Conservation (phyloP, 139 green algal species). For the Coelastrella sp. region DNA sequence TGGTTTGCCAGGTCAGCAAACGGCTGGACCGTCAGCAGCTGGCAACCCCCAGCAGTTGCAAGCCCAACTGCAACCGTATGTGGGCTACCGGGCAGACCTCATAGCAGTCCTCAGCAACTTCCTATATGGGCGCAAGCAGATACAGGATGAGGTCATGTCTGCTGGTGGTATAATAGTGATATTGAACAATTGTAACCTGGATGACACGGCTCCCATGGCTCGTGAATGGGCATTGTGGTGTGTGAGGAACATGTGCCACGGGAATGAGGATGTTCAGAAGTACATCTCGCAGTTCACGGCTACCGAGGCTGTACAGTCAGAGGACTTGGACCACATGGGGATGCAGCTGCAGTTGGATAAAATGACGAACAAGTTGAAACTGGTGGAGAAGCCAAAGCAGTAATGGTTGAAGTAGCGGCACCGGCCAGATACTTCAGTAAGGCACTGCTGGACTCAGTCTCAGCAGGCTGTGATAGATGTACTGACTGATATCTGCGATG, state of each 20-base stretch:
- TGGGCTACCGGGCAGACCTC: slow-evolving; percentile 81
- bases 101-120: slow-evolving; percentile 79
- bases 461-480: too few relatives aligned
- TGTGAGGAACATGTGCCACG: slow-evolving; percentile 91
- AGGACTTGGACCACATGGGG: slow-evolving; percentile 75
- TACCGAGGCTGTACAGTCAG: slow-evolving; percentile 62
- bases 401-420: too few relatives aligned
- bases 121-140: slow-evolving; percentile 38
- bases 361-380: slow-evolving; percentile 68
- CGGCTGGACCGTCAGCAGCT: slow-evolving; percentile 5
- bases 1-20: background rate
- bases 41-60: background rate
- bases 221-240: slow-evolving; percentile 93
- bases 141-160: slow-evolving; percentile 62
- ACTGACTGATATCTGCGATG: too few relatives aligned
- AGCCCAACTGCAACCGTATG: slow-evolving; percentile 58
- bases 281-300: slow-evolving; percentile 55
- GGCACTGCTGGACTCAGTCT: too few relatives aligned
- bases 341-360: slow-evolving; percentile 80
- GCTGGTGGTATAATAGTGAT: slow-evolving; percentile 74
- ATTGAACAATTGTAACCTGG: slow-evolving; percentile 71
- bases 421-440: too few relatives aligned
- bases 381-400: slow-evolving; percentile 50
- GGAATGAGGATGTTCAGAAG: slow-evolving; percentile 60
- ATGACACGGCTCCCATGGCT: slow-evolving; percentile 76